A percentile compares a stretch with the other conserved stretches of the same genome.
Conservation (phyloP, 352 stramenopile species). For the Poterioochromonas sp. region DNA sequence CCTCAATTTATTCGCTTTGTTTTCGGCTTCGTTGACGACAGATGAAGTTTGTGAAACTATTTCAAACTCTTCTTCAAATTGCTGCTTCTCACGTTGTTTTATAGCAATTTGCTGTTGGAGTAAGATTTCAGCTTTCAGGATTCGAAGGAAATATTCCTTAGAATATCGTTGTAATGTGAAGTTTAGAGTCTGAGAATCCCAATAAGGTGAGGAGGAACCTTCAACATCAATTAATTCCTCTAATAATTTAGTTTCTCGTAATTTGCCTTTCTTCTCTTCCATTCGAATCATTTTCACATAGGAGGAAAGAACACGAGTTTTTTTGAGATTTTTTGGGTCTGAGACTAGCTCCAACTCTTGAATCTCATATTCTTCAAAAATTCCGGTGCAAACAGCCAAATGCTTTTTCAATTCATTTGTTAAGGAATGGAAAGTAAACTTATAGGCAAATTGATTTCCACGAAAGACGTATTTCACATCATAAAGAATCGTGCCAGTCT, state of each 20-base stretch:
- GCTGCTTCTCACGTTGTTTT: not conserved
- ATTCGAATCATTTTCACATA: slow-evolving; percentile 32
- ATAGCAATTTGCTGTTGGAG: slow-evolving; percentile 15
- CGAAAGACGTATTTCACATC: slow-evolving; percentile 31
- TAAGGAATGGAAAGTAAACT: slow-evolving; percentile 2
- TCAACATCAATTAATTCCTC: slow-evolving; percentile 25
- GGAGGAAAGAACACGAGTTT: not conserved
- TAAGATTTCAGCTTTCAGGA: slow-evolving; percentile 28
- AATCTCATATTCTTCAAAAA: slow-evolving; percentile 30
- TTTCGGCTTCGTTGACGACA: not conserved
- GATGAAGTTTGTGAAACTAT: not conserved
- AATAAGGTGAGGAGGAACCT: not conserved
- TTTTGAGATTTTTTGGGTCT: not conserved
- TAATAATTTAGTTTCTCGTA: slow-evolving; percentile 4
- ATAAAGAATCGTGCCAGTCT: slow-evolving; percentile 24
- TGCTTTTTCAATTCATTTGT: not conserved
- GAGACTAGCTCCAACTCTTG: not conserved
- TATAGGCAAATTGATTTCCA: slow-evolving; percentile 11
- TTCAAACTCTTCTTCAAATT: not conserved
- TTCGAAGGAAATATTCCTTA: slow-evolving; percentile 29
- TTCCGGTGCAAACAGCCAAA: slow-evolving; percentile 16
- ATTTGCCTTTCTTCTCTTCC: not conserved
- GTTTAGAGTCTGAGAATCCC: slow-evolving; percentile 4
- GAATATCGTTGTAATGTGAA: not conserved
- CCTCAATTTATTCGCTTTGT: not conserved